Percentiles rank a stretch among this genome's conserved stretches.
Conservation (phyloP, 176 grass and related monocot species). For the Zizania latifolia region DNA sequence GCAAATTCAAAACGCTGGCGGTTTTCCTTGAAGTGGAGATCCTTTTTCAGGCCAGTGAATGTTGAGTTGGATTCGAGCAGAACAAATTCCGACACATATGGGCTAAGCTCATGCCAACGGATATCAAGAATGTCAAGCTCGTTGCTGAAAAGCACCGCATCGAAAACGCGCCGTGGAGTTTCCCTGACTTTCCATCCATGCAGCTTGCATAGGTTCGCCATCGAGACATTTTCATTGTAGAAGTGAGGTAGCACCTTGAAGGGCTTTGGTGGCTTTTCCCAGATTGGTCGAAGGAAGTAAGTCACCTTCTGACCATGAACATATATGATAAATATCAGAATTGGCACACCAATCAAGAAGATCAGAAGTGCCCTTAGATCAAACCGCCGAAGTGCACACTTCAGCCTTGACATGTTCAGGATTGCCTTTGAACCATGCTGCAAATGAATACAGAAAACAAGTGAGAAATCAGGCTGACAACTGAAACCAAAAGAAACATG, state of each 20-base stretch:
- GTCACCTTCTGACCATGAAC: slow-evolving; percentile 89
- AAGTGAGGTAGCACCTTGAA: slow-evolving; percentile 68
- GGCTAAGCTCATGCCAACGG: slow-evolving; percentile 78
- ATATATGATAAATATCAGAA: slow-evolving; percentile 56
- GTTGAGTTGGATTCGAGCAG: slow-evolving; percentile 86
- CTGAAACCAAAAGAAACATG: slow-evolving; percentile 5
- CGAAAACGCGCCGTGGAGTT: slow-evolving; percentile 70
- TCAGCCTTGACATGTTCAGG: slow-evolving; percentile 72
- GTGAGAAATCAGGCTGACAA: slow-evolving; percentile 16
- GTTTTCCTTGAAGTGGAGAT: slow-evolving; percentile 64
- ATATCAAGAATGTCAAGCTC: slow-evolving; percentile 85
- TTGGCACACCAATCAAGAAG: slow-evolving; percentile 58
- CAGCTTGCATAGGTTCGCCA: slow-evolving; percentile 69
- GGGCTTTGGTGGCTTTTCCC: slow-evolving; percentile 85
- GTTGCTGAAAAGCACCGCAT: slow-evolving; percentile 81
- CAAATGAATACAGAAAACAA: slow-evolving; percentile 30
- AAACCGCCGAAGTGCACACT: slow-evolving; percentile 63
- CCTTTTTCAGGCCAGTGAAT: slow-evolving; percentile 72
- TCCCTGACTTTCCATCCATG: slow-evolving; percentile 82
- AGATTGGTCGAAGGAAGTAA: slow-evolving; percentile 76
- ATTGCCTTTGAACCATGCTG: slow-evolving; percentile 58
- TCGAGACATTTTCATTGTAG: slow-evolving; percentile 70
- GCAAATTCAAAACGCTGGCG: slow-evolving; percentile 55
- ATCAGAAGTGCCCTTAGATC: slow-evolving; percentile 64
- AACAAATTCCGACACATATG: slow-evolving; percentile 76